Evolutionary conservation across 805 yeast genomes (phyloP).

Genomic region (Deakozyma indianensis): DNA sequence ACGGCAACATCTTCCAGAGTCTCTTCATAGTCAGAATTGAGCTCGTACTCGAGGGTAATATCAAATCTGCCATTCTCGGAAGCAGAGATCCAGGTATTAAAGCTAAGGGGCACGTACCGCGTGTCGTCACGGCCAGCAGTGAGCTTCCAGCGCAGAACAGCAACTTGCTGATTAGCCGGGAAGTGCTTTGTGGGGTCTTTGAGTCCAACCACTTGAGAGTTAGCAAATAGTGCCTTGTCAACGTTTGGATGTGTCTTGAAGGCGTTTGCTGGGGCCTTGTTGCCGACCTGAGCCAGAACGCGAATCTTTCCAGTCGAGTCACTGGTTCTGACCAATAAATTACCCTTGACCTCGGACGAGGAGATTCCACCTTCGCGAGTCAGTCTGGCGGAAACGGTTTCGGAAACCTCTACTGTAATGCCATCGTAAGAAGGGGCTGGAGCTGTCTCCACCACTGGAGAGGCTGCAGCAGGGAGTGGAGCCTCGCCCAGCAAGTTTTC

Average conservation of each 20-base stretch:
- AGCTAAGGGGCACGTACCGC: constrained; percentile 47
- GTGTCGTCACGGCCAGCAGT: constrained; percentile 44
- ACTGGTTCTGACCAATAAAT: constrained; percentile 74
- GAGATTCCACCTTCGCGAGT: constrained; percentile 14
- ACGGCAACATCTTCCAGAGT: constrained; percentile 38
- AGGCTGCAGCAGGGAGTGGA: background rate
- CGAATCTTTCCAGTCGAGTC: constrained; percentile 57
- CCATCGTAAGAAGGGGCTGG: background rate
- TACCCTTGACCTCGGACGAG: constrained; percentile 72
- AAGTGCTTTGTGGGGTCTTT: constrained; percentile 68
- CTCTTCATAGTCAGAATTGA: constrained; percentile 33
- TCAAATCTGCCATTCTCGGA: constrained; percentile 46
- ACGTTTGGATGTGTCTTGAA: constrained; percentile 95
- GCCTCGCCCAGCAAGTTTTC: background rate
- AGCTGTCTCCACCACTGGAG: background rate
- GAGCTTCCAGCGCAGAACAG: constrained; percentile 87
- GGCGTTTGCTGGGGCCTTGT: constrained; percentile 39
- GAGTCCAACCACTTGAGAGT: constrained; percentile 46
- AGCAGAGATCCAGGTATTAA: constrained; percentile 74
- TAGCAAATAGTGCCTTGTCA: constrained; percentile 57
- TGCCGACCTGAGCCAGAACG: constrained; percentile 39
- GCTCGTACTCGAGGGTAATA: constrained; percentile 82
- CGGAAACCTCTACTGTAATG: background rate
- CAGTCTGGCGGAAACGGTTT: constrained; percentile 3
- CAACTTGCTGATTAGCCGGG: constrained; percentile 81